phyloP scores from a whole-genome alignment of 2,329 filamentous ascomycete genomes.

The Colletotrichum tofieldiae region DNA sequence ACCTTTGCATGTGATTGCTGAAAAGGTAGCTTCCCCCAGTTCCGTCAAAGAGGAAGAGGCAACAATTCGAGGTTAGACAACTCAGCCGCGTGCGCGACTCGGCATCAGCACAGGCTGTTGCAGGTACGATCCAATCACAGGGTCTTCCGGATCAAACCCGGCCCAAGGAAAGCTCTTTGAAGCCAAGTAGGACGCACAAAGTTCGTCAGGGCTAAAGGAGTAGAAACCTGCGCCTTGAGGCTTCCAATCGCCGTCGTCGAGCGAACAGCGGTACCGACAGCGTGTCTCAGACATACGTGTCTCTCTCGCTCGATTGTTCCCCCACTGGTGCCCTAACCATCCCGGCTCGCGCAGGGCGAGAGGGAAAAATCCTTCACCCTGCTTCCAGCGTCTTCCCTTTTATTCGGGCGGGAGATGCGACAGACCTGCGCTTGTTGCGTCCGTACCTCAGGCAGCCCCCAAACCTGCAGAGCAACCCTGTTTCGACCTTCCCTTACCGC shows the following conservation, averaged over 20 bases:
- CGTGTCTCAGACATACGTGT: slow-evolving; percentile 24
- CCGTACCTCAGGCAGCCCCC: slow-evolving; percentile 8
- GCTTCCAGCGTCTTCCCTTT: slow-evolving; percentile 37
- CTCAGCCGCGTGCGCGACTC: slow-evolving; percentile 9
- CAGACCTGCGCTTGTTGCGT: slow-evolving; percentile 9
- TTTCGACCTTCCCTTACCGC: slow-evolving; percentile 22
- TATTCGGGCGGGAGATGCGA: slow-evolving; percentile 7
- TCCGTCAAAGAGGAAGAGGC: slow-evolving; percentile 21
- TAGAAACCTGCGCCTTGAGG: not conserved
- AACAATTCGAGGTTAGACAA: not conserved
- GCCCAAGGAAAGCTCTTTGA: slow-evolving; percentile 9
- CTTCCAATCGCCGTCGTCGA: not conserved
- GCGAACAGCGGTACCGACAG: not conserved
- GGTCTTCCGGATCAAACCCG: not conserved
- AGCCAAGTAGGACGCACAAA: not conserved
- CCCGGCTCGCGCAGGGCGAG: slow-evolving; percentile 3
- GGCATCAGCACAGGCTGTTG: not conserved
- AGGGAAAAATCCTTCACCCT: slow-evolving; percentile 27
- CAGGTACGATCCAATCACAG: not conserved
- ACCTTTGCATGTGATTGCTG: slow-evolving; percentile 19
- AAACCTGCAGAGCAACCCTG: slow-evolving; percentile 2
- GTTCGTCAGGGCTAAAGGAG: not conserved
- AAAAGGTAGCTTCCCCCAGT: not conserved
- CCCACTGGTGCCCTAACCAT: slow-evolving; percentile 23
- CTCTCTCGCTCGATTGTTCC: slow-evolving; percentile 7